Evolutionary conservation across 2,329 filamentous ascomycete species (phyloP).

Genomic region (Didymella pomorum): DNA sequence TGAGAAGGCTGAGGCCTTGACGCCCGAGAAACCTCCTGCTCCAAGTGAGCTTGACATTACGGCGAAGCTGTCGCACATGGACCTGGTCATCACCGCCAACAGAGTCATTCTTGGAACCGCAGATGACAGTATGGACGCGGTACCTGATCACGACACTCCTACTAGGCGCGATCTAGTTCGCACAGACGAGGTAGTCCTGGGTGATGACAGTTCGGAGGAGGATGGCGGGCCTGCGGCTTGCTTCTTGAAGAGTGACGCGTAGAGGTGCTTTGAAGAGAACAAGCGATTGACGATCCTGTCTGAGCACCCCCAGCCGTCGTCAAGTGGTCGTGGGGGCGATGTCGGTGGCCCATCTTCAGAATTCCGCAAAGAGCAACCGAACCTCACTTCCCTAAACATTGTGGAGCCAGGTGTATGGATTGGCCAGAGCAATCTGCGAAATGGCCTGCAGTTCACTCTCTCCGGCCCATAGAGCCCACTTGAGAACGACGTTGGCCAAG

Average conservation of each 20-base stretch:
- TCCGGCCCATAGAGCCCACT: background rate
- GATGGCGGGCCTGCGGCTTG: background rate
- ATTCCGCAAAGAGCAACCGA: background rate
- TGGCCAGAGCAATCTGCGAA: background rate
- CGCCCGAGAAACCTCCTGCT: no score
- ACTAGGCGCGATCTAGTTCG: background rate
- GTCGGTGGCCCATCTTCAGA: background rate
- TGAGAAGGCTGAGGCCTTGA: background rate
- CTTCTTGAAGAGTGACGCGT: background rate
- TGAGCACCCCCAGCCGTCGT: background rate
- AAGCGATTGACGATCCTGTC: background rate
- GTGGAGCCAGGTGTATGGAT: background rate
- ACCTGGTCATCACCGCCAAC: no score
- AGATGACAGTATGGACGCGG: no score
- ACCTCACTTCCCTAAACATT: background rate
- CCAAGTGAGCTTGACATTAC: background rate
- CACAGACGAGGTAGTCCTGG: background rate
- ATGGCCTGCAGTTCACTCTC: background rate
- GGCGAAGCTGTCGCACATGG: background rate
- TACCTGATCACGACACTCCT: no score
- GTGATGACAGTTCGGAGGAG: background rate
- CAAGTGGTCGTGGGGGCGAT: background rate
- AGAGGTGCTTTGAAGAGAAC: background rate
- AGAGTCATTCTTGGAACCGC: no score
- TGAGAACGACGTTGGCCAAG: background rate